Conservation (phyloP, 305 asterid species). For the Plantago coronopus region DNA sequence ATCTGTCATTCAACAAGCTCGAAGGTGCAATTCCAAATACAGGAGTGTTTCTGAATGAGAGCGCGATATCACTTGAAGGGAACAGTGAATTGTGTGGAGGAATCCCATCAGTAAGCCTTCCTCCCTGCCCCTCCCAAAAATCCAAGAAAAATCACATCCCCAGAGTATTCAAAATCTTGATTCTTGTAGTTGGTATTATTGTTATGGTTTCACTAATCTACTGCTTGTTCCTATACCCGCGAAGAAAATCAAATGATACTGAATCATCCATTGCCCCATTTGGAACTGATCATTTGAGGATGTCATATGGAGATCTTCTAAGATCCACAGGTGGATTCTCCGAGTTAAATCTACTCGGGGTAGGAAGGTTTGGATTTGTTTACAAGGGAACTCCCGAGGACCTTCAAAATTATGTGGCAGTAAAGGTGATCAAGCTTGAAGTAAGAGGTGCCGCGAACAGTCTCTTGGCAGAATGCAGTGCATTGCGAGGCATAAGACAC, state of each 20-base stretch:
- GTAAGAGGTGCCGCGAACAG: not conserved
- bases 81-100: constrained; percentile 30
- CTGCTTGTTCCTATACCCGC: not conserved
- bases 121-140: constrained; percentile 12
- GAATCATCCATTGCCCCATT: constrained; percentile 1
- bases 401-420: constrained; percentile 1
- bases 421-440: constrained; percentile 13
- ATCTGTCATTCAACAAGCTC: constrained; percentile 21
- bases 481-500: constrained; percentile 15
- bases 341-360: constrained; percentile 4
- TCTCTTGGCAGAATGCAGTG: constrained; percentile 10
- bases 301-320: constrained; percentile 10
- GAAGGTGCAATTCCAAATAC: constrained; percentile 20
- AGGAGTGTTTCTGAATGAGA: constrained; percentile 26
- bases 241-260: not conserved
- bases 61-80: constrained; percentile 23
- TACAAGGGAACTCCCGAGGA: constrained; percentile 6
- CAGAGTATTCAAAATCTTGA: constrained; percentile 19
- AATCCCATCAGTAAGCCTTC: constrained; percentile 17
- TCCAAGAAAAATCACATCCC: constrained; percentile 3
- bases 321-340: constrained; percentile 13
- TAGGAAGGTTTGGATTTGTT: constrained; percentile 1
- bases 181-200: not conserved
- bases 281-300: not conserved
- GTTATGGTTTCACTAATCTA: not conserved